phyloP scores from a whole-genome alignment of 108 stramenopile genomes.

The Skeletonema menzelii region DNA sequence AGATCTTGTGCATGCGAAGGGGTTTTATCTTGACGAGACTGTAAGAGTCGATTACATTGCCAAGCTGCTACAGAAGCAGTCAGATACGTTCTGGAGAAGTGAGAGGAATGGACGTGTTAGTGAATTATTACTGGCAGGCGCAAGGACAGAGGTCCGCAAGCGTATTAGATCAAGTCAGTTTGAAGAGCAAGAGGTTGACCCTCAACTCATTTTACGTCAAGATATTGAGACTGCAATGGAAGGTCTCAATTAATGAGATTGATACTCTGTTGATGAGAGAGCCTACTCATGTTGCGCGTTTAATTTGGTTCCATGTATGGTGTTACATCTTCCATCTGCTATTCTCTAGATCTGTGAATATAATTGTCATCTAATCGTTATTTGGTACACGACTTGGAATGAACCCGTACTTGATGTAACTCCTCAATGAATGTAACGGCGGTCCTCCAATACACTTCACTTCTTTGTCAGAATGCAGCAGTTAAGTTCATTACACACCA shows the following conservation, averaged over 20 bases:
- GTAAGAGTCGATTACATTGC: constrained; percentile 60
- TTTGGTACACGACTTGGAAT: not conserved
- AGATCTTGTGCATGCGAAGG: constrained; percentile 82
- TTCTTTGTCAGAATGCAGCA: too few relatives aligned
- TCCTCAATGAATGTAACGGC: too few relatives aligned
- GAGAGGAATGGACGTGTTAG: constrained; percentile 88
- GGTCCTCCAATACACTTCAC: too few relatives aligned
- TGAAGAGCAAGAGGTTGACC: constrained; percentile 84
- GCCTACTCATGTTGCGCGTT: not conserved
- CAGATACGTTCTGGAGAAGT: constrained; percentile 71
- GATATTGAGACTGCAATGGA: constrained; percentile 84
- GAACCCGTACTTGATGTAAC: too few relatives aligned
- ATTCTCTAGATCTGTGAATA: not conserved
- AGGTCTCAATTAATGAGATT: constrained; percentile 73
- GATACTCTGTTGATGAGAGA: not conserved
- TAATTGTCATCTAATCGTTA: not conserved
- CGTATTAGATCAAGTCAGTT: constrained; percentile 80
- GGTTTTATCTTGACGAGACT: constrained; percentile 76
- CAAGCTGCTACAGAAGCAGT: constrained; percentile 65
- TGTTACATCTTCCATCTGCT: not conserved
- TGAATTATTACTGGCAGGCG: constrained; percentile 83
- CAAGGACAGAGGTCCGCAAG: constrained; percentile 77
- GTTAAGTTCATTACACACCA: too few relatives aligned
- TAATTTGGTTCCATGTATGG: not conserved
- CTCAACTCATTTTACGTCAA: constrained; percentile 73